These are phyloP conservation scores for Uronychia binucleata DNA, from an alignment of 73 alveolate genomes.

Conservation along the genomic window DNA sequence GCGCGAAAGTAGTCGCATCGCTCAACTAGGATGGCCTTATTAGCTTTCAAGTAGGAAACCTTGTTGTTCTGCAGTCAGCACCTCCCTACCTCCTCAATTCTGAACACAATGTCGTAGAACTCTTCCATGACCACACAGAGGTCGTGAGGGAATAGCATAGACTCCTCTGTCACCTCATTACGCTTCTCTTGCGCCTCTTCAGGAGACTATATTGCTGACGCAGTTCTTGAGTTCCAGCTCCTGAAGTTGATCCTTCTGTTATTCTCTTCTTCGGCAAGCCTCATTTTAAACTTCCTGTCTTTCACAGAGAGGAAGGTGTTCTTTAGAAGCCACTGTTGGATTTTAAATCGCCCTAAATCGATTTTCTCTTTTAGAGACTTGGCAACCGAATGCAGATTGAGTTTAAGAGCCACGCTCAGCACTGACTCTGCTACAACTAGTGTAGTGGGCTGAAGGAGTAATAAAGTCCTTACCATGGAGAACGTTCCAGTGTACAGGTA, in stretches of 20 bases:
- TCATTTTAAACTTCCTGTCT: background rate
- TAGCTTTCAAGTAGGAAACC: slow-evolving; percentile 23
- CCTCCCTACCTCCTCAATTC: slow-evolving; percentile 7
- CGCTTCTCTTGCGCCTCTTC: slow-evolving; percentile 29
- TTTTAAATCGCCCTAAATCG: slow-evolving; percentile 6
- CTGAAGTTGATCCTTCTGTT: background rate
- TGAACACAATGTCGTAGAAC: slow-evolving; percentile 30
- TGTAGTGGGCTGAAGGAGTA: slow-evolving; percentile 1
- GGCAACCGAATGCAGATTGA: background rate
- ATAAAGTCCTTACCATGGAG: background rate
- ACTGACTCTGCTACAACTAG: background rate
- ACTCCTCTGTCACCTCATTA: background rate
- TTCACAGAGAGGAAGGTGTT: background rate
- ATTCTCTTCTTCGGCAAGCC: background rate
- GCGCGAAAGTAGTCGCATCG: slow-evolving; percentile 39
- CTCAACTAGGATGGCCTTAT: slow-evolving; percentile 6
- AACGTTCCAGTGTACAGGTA: slow-evolving; percentile 30
- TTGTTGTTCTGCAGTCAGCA: background rate
- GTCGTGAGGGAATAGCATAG: slow-evolving; percentile 9
- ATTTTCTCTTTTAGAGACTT: background rate
- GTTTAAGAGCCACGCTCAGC: background rate
- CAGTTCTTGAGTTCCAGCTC: slow-evolving; percentile 5
- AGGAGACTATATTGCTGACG: slow-evolving; percentile 31
- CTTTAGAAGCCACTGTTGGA: background rate
- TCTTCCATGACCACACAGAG: slow-evolving; percentile 37